A percentile compares a stretch with the other conserved stretches of the same genome.
Conservation (phyloP, 78 protist genomes). For the Dictyostelium firmibasis region DNA sequence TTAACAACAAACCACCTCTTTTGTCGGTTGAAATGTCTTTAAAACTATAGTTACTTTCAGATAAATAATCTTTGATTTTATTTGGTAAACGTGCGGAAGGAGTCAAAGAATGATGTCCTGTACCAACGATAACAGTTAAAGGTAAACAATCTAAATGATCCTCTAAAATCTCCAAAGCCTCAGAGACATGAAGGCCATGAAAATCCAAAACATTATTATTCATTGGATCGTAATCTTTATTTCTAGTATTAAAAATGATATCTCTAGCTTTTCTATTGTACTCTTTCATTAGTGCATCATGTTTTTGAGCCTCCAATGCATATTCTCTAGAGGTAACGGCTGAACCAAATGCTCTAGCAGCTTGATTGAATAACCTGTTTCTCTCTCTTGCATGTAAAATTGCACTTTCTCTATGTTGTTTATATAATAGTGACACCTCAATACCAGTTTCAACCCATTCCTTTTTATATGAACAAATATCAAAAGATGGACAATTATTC, state of each 20-base stretch:
- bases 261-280: slow-evolving; percentile 10
- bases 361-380: slow-evolving; percentile 15
- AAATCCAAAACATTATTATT: slow-evolving; percentile 15
- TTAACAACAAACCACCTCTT: slow-evolving; percentile 31
- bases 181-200: slow-evolving; percentile 58
- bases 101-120: slow-evolving; percentile 32
- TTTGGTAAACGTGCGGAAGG: slow-evolving; percentile 6
- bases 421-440: neutral
- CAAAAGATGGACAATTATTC: neutral
- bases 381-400: slow-evolving; percentile 45
- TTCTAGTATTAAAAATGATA: slow-evolving; percentile 33
- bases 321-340: neutral
- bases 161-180: slow-evolving; percentile 26
- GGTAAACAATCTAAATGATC: neutral
- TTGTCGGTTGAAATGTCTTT: slow-evolving; percentile 1
- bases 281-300: slow-evolving; percentile 39
- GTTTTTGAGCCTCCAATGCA: slow-evolving; percentile 15
- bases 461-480: neutral
- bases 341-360: neutral
- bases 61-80: slow-evolving; percentile 23
- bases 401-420: neutral
- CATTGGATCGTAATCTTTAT: neutral
- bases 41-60: neutral
- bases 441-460: slow-evolving; percentile 53
- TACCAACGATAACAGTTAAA: slow-evolving; percentile 15